Evolutionary conservation across 305 asterid species (phyloP), one percentile per base, ranked within the genome.

Genomic region (Withania somnifera): DNA sequence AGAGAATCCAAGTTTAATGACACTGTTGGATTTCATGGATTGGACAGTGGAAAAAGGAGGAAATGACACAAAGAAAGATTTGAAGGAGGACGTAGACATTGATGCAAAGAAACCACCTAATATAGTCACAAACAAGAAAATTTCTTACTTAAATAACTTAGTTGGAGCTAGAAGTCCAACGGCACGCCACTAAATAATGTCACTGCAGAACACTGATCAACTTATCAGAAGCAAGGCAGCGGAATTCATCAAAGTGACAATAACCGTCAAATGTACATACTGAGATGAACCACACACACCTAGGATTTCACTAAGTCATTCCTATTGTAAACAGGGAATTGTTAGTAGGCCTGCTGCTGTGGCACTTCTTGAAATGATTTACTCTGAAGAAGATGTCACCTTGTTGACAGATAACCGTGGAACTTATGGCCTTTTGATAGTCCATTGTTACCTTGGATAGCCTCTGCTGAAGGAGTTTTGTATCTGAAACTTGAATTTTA

Each of bases 21-120:
- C 92, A 52, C 83, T 92, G 63, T 81, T 87, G 6, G 97, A 92
- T 83, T 91, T 91, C 90, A 91, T 91, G 93, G 97, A 89, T 5
- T 90, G 95, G 97, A 83, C 84, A 40, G 56, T 76, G 32, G 95
- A 90, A 10, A 86, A 85, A 20, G 92, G 85, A 52, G 96, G 87
- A 0, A 11, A 77, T 1, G 91, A 85, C 7, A 61, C 83, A 24
- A 90, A 86, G 84, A 88, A 87, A 76, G 88, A 89, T 14, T 30
- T 26, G 19, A 67, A 60, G 8, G 87, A 87, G 19, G 87, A 88
- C 19, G 51, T 54, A 54, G 87, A 81, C 2, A 9, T 19, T 3
- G 85, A 67, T 24, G 50, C 80, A n/a, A 81, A 86, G 84, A 91
- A 90, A 85, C 84, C 90, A 53, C 85, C 85, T 1, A 83, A 79